Evolutionary conservation across 1,139 yeast genomes (phyloP), one percentile per base, ranked within the genome.

Genomic region (Yamadazyma atmosphaerica): DNA sequence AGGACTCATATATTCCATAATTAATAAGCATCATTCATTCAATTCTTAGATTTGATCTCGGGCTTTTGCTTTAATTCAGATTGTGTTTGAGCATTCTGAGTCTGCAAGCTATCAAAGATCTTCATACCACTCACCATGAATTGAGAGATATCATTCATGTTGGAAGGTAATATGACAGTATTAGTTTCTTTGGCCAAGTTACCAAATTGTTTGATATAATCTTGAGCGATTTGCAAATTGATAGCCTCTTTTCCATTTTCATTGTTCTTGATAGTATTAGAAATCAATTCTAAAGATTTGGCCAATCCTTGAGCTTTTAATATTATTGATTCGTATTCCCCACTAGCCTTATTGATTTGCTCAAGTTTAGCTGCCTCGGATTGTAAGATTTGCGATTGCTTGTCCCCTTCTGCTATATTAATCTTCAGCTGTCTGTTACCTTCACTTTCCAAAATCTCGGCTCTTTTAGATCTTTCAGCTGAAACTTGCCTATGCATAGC

Each of bases 401-500:
- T 84, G 46, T 79, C 82, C 60, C 95, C 95, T 61, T 86, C 95
- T 41, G 94, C 90, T 43, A 83, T 79, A 58, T 86, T 87, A 56
- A 86, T 86, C 39, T 77, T 83, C 23, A 87, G 72, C 55, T 84
- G 89, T 56, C 90, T 77, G 42, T 77, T 79, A 63, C 95, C 95
- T 64, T 86, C 95, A 36, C 89, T 81, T 55, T 86, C 95, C 58
- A 86, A 73, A 48, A 86, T 87, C 58, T 86, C 92, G 2, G 95
- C 95, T 46, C 95, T 72, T 60, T 86, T 86, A 35, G 90, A 81
- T 51, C 95, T 72, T 59, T 87, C 95, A 22, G 95, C 94, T 40
- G 85, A 77, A 9, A 87, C 95, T 63, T 86, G 95, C 56, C 92
- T 77, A 61, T 86, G 95, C 95, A 86, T 86, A 29, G 95, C 94